phyloP scores from a whole-genome alignment of 2,329 filamentous ascomycete species.

The Nothophaeocryptopus gaeumannii region DNA sequence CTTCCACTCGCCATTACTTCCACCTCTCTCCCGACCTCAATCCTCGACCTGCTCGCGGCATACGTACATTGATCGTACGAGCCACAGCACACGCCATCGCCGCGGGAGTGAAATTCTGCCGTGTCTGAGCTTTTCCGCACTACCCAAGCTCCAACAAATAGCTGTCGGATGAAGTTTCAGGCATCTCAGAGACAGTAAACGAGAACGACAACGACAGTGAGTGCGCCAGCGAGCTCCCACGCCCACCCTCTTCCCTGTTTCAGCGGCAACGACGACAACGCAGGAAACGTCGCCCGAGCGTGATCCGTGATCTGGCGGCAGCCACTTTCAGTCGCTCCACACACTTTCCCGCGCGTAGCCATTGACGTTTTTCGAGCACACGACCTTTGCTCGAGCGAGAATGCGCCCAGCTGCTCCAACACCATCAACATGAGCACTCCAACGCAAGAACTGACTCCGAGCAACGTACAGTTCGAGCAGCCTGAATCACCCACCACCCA shows the following conservation, averaged over 20 bases:
- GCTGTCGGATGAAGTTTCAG: constrained; percentile 18
- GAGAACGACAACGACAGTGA: constrained; percentile 12
- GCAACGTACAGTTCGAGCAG: constrained; percentile 20
- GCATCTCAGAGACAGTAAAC: constrained; percentile 7
- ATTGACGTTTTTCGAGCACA: too few relatives aligned
- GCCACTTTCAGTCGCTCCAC: too few relatives aligned
- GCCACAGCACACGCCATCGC: neutral
- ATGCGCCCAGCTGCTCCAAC: too few relatives aligned
- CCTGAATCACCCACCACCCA: constrained; percentile 16
- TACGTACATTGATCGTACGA: neutral
- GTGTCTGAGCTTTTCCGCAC: constrained; percentile 10
- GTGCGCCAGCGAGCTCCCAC: constrained; percentile 4
- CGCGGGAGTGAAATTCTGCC: constrained; percentile 6
- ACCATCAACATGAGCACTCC: constrained; percentile 22
- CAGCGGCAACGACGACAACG: neutral
- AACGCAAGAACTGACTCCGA: constrained; percentile 23
- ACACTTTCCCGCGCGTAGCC: too few relatives aligned
- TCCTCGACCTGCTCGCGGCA: neutral
- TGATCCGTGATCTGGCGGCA: too few relatives aligned
- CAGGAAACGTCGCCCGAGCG: too few relatives aligned
- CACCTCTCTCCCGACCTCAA: neutral
- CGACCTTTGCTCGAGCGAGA: neutral
- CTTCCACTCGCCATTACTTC: neutral
- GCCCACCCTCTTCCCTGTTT: too few relatives aligned
- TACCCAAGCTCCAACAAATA: constrained; percentile 6